phyloP scores from a whole-genome alignment of 805 yeast genomes.

The Citeromyces matritensis region DNA sequence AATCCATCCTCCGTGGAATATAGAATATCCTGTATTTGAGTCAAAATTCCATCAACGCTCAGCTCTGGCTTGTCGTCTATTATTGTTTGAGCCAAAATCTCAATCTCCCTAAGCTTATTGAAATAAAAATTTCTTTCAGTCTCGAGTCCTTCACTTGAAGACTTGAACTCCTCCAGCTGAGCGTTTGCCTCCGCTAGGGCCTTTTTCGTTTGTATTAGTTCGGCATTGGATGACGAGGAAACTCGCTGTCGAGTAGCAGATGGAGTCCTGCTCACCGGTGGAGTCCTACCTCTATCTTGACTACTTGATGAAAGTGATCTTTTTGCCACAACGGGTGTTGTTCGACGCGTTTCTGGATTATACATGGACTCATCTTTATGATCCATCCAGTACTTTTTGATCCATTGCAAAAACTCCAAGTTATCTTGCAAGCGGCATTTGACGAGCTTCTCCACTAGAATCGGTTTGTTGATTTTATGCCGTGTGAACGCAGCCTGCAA shows the following conservation, averaged over 20 bases:
- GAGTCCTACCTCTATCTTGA: constrained; percentile 1
- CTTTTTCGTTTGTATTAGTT: constrained; percentile 26
- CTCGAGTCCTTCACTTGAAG: constrained; percentile 51
- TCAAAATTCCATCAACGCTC: constrained; percentile 23
- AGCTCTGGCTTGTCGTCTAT: constrained; percentile 21
- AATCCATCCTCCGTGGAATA: constrained; percentile 81
- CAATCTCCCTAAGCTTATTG: constrained; percentile 79
- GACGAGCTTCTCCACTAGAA: constrained; percentile 70
- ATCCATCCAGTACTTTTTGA: constrained; percentile 70
- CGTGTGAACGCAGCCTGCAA: constrained; percentile 67
- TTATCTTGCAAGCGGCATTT: constrained; percentile 91
- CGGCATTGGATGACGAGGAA: constrained; percentile 14
- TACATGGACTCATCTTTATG: constrained; percentile 54
- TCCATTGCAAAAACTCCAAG: constrained; percentile 89
- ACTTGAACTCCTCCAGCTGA: constrained; percentile 41
- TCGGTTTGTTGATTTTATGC: constrained; percentile 54
- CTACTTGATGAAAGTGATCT: constrained; percentile 1
- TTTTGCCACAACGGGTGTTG: constrained; percentile 7
- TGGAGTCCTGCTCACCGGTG: constrained; percentile 6
- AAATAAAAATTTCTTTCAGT: constrained; percentile 86
- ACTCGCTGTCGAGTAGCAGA: constrained; percentile 3
- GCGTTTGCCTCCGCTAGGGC: constrained; percentile 23
- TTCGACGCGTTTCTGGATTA: constrained; percentile 52
- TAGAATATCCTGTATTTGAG: constrained; percentile 59
- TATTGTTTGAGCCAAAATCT: constrained; percentile 56